phyloP scores from a whole-genome alignment of 2,329 filamentous ascomycete species.

The Paraphoma chrysanthemicola region DNA sequence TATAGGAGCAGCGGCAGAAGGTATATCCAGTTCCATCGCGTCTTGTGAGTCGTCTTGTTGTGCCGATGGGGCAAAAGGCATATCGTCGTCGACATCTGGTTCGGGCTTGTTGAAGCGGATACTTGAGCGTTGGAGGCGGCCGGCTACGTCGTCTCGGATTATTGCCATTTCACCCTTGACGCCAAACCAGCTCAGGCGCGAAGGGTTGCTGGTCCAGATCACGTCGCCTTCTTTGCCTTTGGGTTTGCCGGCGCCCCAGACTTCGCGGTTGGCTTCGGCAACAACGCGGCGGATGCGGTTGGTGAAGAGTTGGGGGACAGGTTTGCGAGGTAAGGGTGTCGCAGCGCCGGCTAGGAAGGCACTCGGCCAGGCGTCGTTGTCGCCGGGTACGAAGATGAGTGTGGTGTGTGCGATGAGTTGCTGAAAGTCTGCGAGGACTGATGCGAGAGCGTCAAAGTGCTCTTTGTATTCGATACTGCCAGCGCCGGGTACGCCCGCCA shows the following conservation, averaged over 20 bases:
- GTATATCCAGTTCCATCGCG: slow-evolving; percentile 57
- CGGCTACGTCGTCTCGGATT: slow-evolving; percentile 85
- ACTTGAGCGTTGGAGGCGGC: slow-evolving; percentile 76
- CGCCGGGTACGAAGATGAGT: slow-evolving; percentile 92
- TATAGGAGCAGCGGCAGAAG: slow-evolving; percentile 17
- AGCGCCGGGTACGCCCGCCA: slow-evolving; percentile 70
- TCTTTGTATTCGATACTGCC: slow-evolving; percentile 97
- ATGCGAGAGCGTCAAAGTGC: slow-evolving; percentile 87
- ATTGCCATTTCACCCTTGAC: slow-evolving; percentile 86
- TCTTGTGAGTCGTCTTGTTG: slow-evolving; percentile 22
- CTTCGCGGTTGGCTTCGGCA: slow-evolving; percentile 76
- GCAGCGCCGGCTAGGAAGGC: slow-evolving; percentile 80
- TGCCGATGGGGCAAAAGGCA: slow-evolving; percentile 23
- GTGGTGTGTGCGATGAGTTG: slow-evolving; percentile 78
- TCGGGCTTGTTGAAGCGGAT: slow-evolving; percentile 69
- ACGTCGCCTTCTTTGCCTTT: slow-evolving; percentile 69
- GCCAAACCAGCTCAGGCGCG: slow-evolving; percentile 82
- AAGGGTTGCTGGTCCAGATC: slow-evolving; percentile 89
- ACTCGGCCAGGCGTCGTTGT: slow-evolving; percentile 97
- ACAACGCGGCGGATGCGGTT: slow-evolving; percentile 84
- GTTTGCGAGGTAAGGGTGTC: slow-evolving; percentile 71
- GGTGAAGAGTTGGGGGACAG: slow-evolving; percentile 88
- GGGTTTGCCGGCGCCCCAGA: slow-evolving; percentile 53
- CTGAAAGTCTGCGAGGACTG: slow-evolving; percentile 82
- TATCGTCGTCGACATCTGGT: slow-evolving; percentile 40